Conservation (phyloP, 2,329 filamentous ascomycete species). For the Pezicula radicicola region DNA sequence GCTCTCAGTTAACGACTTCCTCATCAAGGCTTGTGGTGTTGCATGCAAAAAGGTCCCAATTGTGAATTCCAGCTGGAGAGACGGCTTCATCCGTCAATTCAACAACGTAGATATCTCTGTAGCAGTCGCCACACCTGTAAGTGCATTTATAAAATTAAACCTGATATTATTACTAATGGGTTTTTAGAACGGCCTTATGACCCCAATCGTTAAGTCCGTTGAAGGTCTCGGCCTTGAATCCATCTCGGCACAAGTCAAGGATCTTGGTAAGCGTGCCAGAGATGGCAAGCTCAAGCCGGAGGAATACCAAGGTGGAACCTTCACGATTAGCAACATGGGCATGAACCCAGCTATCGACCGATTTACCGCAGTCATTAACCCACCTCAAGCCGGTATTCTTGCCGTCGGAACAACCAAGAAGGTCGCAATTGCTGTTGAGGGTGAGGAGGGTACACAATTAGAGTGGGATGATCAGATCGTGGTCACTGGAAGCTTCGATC, state of each 20-base stretch:
- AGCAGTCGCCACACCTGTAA: slow-evolving; percentile 55
- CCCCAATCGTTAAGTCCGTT: slow-evolving; percentile 90
- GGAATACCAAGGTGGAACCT: slow-evolving; percentile 98
- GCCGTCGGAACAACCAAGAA: slow-evolving; percentile 94
- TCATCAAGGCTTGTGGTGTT: slow-evolving; percentile 90
- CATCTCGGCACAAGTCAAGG: slow-evolving; percentile 90
- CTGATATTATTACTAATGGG: background rate
- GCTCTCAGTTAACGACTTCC: slow-evolving; percentile 99
- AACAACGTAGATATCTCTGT: slow-evolving; percentile 93
- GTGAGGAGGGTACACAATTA: slow-evolving; percentile 72
- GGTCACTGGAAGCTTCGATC: slow-evolving; percentile 94
- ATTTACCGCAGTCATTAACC: slow-evolving; percentile 99
- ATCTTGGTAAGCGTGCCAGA: slow-evolving; percentile 91
- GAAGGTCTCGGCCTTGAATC: slow-evolving; percentile 81
- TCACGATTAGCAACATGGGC: slow-evolving; percentile 99
- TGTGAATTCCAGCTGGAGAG: slow-evolving; percentile 94
- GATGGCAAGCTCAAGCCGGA: slow-evolving; percentile 99
- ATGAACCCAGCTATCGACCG: slow-evolving; percentile 97
- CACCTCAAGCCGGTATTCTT: slow-evolving; percentile 92
- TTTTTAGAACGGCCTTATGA: slow-evolving; percentile 74
- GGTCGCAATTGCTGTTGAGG: slow-evolving; percentile 84
- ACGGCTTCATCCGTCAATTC: slow-evolving; percentile 88
- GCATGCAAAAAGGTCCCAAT: slow-evolving; percentile 91
- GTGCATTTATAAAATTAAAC: background rate
- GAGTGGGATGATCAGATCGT: slow-evolving; percentile 98